phyloP scores from a whole-genome alignment of 2,329 filamentous ascomycete species.

The Apiospora saccharicola region DNA sequence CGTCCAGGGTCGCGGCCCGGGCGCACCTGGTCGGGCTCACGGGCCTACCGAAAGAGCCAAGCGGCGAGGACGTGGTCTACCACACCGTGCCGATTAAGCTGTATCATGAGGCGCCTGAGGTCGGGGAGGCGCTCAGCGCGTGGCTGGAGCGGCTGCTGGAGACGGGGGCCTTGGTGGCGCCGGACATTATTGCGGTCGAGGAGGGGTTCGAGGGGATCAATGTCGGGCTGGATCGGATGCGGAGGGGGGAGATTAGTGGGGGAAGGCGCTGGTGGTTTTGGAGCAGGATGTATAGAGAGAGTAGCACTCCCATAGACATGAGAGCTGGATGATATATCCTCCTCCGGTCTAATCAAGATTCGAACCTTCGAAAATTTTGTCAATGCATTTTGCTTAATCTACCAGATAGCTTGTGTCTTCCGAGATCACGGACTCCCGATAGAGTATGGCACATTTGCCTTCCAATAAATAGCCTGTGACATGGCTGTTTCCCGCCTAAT shows the following conservation, averaged over 20 bases:
- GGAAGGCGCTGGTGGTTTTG: slow-evolving; percentile 68
- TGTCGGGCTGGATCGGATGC: slow-evolving; percentile 69
- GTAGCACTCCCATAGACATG: too few relatives aligned
- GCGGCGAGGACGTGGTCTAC: slow-evolving; percentile 54
- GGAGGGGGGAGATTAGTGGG: slow-evolving; percentile 71
- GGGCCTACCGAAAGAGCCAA: slow-evolving; percentile 67
- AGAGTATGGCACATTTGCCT: too few relatives aligned
- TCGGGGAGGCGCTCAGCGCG: slow-evolving; percentile 67
- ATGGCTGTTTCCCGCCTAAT: too few relatives aligned
- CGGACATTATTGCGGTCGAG: slow-evolving; percentile 70
- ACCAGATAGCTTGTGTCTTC: too few relatives aligned
- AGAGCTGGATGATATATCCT: too few relatives aligned
- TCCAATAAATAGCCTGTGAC: too few relatives aligned
- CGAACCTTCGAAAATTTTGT: too few relatives aligned
- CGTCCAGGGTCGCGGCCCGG: slow-evolving; percentile 35
- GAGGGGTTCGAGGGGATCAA: slow-evolving; percentile 74
- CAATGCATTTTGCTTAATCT: too few relatives aligned
- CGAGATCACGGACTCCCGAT: too few relatives aligned
- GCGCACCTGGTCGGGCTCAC: slow-evolving; percentile 73
- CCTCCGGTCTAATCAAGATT: too few relatives aligned
- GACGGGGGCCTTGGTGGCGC: slow-evolving; percentile 60
- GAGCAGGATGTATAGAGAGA: neutral
- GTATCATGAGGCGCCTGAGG: slow-evolving; percentile 71
- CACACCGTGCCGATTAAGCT: slow-evolving; percentile 79
- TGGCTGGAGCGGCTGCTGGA: slow-evolving; percentile 75